Base-by-base conservation (phyloP, 73 alveolate species). In the Tetrahymena malaccensis region DNA sequence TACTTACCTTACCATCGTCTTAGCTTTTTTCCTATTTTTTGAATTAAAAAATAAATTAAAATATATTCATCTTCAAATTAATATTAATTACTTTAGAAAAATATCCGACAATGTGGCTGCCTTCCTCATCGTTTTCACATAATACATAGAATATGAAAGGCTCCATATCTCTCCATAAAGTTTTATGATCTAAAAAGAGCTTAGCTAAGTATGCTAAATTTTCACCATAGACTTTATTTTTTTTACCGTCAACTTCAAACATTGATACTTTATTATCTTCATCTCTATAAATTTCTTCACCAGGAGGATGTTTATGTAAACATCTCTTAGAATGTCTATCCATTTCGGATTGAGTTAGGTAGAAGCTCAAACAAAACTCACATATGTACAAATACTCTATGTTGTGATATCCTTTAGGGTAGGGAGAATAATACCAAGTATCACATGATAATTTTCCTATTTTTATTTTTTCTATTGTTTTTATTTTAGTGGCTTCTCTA, bases 341-440 rank as follows among this genome's bases (percentile, higher is more conserved):
- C 99, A 98, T 38, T 94, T 97, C 84, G 55, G 43, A 56, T 95
- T 96, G 94, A 97, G 99, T 57, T 94, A 85, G 35, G 94, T 96
- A 84, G 97, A 95, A 85, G 99, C 95, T 93, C 95, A 98, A 96
- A 94, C 99, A 98, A 89, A 96, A 97, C 94, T 98, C 99, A 94
- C 99, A 98, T 56, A 98, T 96, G 96, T 98, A 98, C 85, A 98
- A 97, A 16, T 85, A 96, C 94, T 98, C 96, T 85, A 98, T 96
- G 25, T 96, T 44, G 17, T 98, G 97, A 93, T 97, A 98, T 95
- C 97, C 98, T 37, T 96, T 95, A 8, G 99, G 99, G 95, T 95
- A 98, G 17, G 99, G 99, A 43, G 99, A 96, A 95, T 93, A 98
- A 96, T 98, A 98, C 99, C 99, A 98, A 19, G 99, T 98, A 38